Evolutionary conservation across 768 basidiomycete genomes (phyloP), one percentile per base, ranked within the genome.

Genomic region (Boletus rubroflammeus): DNA sequence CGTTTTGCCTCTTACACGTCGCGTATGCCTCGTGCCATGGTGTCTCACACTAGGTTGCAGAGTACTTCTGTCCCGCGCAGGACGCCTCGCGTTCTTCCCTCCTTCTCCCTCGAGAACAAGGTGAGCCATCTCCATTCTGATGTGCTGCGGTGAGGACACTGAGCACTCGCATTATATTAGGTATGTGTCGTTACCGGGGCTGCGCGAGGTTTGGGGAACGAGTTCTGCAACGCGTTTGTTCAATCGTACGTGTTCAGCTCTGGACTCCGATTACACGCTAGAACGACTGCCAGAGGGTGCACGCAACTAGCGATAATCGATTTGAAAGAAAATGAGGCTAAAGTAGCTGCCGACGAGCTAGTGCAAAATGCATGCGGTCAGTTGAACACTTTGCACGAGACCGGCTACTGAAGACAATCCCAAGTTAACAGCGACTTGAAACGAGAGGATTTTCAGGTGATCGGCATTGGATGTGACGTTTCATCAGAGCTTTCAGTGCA

Each of bases 111-210:
- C 76, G 76, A 83, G 67, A 80, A 79, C 65, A 93, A 90, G 79
- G 90, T 86, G 47, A 59, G 71, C 41, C 2, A 19, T 7, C 7
- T 19, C 23, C 6, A n/a, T 28, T 38, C 5, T 14, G 28, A 35
- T 46, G 34, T 28, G 53, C 14, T 35, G 23, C 14, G 32, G 34
- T 28, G 21, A 53, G 31, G 15, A 41, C 31, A 19, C 47, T 49
- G 34, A 47, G 15, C 7, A 28, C 52, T 56, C 34, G 19, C 47
- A 23, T 11, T 47, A 26, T 32, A 19, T 7, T 65, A 96, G 86
- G 93, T 93, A 50, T 92, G 91, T 73, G 75, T 95, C 62, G 85
- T 98, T 47, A 98, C 96, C 36, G 96, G 96, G 43, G 96, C 86
- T 50, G 96, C 94, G 13, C 80, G 90, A 63, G 96, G 96, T 7